phyloP scores from a whole-genome alignment of 768 basidiomycete genomes.

The Porphyrellus cyaneotinctus region DNA sequence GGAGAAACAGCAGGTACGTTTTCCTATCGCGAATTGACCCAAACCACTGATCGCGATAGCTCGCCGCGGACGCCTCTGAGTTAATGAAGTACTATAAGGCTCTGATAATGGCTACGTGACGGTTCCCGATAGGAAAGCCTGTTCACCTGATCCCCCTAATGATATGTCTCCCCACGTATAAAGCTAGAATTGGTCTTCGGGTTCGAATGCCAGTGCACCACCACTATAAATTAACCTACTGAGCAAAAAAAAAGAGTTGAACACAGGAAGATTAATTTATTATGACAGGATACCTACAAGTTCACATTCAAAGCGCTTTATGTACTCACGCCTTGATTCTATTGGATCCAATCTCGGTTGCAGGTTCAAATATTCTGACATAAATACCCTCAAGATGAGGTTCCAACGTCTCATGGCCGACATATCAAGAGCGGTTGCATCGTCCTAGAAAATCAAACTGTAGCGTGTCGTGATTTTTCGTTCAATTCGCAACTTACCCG shows the following conservation, averaged over 20 bases:
- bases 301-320: conserved; percentile 41
- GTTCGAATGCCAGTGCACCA: not conserved
- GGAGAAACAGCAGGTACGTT: conserved; percentile 36
- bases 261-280: not conserved
- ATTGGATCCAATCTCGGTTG: conserved; percentile 43
- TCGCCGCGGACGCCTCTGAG: conserved; percentile 36
- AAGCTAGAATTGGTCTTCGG: too few relatives aligned
- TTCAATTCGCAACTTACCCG: conserved; percentile 41
- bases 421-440: conserved; percentile 79
- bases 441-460: conserved; percentile 56
- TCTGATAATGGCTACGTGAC: conserved; percentile 26
- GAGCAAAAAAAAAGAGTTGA: conserved; percentile 1
- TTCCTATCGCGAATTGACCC: not conserved
- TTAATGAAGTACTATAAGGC: conserved; percentile 43
- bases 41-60: conserved; percentile 17
- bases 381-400: conserved; percentile 79
- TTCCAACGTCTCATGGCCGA: conserved; percentile 90
- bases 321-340: conserved; percentile 18
- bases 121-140: conserved; percentile 2
- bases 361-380: conserved; percentile 83
- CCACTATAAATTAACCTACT: conserved; percentile 18
- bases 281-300: conserved; percentile 37
- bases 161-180: too few relatives aligned
- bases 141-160: not conserved
- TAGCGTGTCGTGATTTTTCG: not conserved